Evolutionary conservation across 441 rosid species (phyloP).

Genomic region (Gossypium davidsonii): DNA sequence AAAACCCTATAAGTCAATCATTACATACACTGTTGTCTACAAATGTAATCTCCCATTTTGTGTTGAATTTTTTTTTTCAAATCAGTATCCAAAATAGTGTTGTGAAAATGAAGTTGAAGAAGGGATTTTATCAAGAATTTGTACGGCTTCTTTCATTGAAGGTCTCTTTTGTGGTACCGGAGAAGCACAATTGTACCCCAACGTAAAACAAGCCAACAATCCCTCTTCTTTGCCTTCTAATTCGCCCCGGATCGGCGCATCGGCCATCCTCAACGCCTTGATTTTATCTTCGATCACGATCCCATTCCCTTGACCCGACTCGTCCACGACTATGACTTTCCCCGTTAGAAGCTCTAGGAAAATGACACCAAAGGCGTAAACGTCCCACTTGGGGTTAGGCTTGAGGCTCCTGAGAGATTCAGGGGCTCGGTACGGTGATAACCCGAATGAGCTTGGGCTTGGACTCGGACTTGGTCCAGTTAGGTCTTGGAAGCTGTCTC

Average conservation of each 20-base stretch:
- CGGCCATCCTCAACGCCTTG: constrained; percentile 61
- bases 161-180: constrained; percentile 77
- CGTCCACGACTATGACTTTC: constrained; percentile 57
- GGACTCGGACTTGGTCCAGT: constrained; percentile 74
- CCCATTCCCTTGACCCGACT: constrained; percentile 69
- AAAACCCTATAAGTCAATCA: constrained; percentile 17
- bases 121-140: constrained; percentile 61
- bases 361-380: constrained; percentile 67
- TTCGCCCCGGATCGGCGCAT: constrained; percentile 52
- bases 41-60: background rate
- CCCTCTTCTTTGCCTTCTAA: constrained; percentile 76
- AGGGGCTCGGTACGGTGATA: constrained; percentile 66
- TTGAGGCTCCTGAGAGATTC: constrained; percentile 69
- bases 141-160: constrained; percentile 64
- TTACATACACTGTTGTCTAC: constrained; percentile 24
- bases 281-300: constrained; percentile 50
- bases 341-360: constrained; percentile 69
- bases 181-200: constrained; percentile 71
- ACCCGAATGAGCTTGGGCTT: constrained; percentile 58
- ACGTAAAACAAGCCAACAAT: constrained; percentile 55
- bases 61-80: background rate
- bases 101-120: constrained; percentile 25
- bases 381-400: constrained; percentile 84
- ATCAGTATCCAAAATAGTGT: constrained; percentile 25
- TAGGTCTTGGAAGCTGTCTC: constrained; percentile 52